Conservation (phyloP, 1,139 yeast genomes). For the Protomyces inouyei region DNA sequence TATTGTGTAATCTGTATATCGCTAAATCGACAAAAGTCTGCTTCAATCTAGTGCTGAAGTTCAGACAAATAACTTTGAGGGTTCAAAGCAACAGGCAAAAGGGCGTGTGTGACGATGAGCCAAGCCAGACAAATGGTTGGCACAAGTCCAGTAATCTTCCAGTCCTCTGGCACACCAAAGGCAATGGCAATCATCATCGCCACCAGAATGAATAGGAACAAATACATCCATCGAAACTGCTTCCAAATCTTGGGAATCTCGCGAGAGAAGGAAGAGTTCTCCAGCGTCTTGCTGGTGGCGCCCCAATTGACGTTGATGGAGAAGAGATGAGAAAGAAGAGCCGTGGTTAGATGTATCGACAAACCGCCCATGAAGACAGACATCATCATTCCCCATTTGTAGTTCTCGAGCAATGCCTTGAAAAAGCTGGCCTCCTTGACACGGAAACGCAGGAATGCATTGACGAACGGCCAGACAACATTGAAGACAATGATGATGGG, state of each 20-base stretch:
- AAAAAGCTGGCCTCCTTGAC: constrained; percentile 26
- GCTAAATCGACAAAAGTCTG: constrained; percentile 2
- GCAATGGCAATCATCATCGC: constrained; percentile 11
- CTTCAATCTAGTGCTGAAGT: constrained; percentile 7
- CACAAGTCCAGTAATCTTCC: constrained; percentile 7
- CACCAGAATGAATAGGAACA: not conserved
- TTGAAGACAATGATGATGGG: constrained; percentile 31
- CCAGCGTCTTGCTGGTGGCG: constrained; percentile 32
- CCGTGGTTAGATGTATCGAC: constrained; percentile 29
- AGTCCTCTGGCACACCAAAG: constrained; percentile 8
- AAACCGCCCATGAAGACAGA: constrained; percentile 30
- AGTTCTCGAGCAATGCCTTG: constrained; percentile 6
- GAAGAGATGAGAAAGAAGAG: constrained; percentile 30
- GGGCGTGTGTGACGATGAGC: constrained; percentile 4
- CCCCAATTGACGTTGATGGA: constrained; percentile 32
- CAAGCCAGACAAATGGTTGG: constrained; percentile 9
- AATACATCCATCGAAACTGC: constrained; percentile 5
- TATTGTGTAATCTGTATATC: not conserved
- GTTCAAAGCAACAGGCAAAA: constrained; percentile 15
- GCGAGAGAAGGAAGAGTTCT: constrained; percentile 30
- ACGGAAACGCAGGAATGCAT: constrained; percentile 30
- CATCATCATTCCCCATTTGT: constrained; percentile 24
- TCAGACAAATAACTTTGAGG: constrained; percentile 26
- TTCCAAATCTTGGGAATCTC: constrained; percentile 30
- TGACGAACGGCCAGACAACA: constrained; percentile 29